Percentiles rank a stretch among this genome's conserved stretches.
Conservation (phyloP, 192 early-diverging fungal genomes). For the Backusella tarrabulga region DNA sequence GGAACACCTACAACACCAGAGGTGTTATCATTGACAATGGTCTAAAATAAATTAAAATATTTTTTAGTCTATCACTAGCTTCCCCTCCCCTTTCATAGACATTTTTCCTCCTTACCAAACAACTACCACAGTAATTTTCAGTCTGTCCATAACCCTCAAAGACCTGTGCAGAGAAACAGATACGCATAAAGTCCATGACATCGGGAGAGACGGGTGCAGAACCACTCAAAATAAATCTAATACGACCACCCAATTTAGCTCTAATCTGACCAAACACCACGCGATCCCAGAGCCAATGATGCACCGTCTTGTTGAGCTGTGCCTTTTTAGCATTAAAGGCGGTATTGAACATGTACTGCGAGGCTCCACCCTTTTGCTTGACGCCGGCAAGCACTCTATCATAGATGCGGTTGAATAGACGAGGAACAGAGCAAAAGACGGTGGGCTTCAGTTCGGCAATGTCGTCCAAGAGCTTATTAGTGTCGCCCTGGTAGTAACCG, state of each 20-base stretch:
- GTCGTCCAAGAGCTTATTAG: constrained; percentile 75
- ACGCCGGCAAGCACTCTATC: constrained; percentile 74
- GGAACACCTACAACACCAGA: constrained; percentile 78
- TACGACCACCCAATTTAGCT: constrained; percentile 72
- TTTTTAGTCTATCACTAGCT: neutral
- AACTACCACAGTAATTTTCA: constrained; percentile 62
- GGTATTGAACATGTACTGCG: constrained; percentile 54
- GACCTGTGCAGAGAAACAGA: constrained; percentile 78
- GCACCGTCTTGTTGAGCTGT: constrained; percentile 47
- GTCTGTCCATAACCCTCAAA: constrained; percentile 92
- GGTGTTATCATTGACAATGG: constrained; percentile 34
- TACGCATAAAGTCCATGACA: constrained; percentile 82
- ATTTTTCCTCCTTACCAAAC: constrained; percentile 25
- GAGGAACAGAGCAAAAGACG: constrained; percentile 85
- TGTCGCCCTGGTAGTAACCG: constrained; percentile 67
- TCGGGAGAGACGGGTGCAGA: constrained; percentile 86
- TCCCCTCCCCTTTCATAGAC: too few relatives aligned
- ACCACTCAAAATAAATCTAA: constrained; percentile 77
- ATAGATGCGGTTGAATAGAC: constrained; percentile 90
- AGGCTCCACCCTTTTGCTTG: constrained; percentile 65
- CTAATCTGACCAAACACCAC: constrained; percentile 68
- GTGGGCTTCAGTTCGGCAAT: constrained; percentile 79
- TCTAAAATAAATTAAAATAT: constrained; percentile 11
- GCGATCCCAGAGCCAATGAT: constrained; percentile 75
- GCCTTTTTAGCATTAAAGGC: constrained; percentile 61